Evolutionary conservation across 768 basidiomycete species (phyloP), one percentile per base, ranked within the genome.

Genomic region (Pleurotus djamor): DNA sequence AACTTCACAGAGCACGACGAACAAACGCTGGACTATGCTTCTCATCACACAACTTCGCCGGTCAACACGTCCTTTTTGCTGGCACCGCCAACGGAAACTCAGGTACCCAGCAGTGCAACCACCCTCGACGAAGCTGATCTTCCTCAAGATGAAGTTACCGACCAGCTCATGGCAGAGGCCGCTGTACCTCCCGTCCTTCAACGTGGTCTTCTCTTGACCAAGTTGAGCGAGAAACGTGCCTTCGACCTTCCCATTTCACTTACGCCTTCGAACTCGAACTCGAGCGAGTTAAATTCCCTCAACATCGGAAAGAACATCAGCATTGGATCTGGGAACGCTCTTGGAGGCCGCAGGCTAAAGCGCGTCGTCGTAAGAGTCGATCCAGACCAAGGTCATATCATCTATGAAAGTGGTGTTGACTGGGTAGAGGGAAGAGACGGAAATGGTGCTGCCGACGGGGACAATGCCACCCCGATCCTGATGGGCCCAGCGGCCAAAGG

Each of bases 361-460:
- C 80, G 79, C 44, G 79, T 88, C 17, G 60, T 85, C 7, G 89
- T 94, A 70, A 76, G 78, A 60, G 74, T 96, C 14, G 88, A 92
- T 65, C 82, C 88, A 0, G 92, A 94, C 67, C 85, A 85, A 52
- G 92, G 91, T 0, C 81, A 83, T 63, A 86, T 94, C 60, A 68
- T 86, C 9, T 94, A 86, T 82, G 82, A 88, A 65, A 56, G 54
- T 28, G 54, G 54, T 8, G 54, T 45, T 37, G 41, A 41, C 86
- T 87, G 28, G 86, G 80, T 68, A 85, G 83, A 66, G 72, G 75
- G 37, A 77, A 82, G 21, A 78, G 84, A 61, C 83, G 86, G 88
- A 64, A 51, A 85, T 82, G 21, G 21, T 3, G 3, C 21, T 3
- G 21, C 21, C 1, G 9, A 4, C 38, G 38, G n/a, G 38, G 35